A percentile compares a stretch with the other conserved stretches of the same genome.
Evolutionary conservation across 2,329 filamentous ascomycete species (phyloP).

Genomic region (Microsporum ferrugineum): DNA sequence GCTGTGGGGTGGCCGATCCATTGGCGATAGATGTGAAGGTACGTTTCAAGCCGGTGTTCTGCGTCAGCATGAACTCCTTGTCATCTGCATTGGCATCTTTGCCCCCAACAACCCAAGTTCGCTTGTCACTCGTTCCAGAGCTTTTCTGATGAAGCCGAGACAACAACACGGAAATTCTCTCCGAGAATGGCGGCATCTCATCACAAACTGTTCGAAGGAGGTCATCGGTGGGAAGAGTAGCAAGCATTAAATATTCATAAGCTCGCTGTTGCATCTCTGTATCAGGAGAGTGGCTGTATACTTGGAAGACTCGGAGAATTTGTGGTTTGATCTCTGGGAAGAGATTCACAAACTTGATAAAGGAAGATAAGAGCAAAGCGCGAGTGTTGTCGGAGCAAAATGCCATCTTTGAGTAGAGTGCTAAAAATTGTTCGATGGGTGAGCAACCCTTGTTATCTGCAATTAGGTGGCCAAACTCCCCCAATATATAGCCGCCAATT

Average conservation of each 20-base stretch:
- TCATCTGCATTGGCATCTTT: slow-evolving; percentile 83
- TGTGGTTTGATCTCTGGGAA: slow-evolving; percentile 98
- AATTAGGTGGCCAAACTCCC: slow-evolving; percentile 93
- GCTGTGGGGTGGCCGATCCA: slow-evolving; percentile 25
- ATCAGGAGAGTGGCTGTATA: slow-evolving; percentile 89
- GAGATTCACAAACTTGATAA: slow-evolving; percentile 94
- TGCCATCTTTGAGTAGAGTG: slow-evolving; percentile 78
- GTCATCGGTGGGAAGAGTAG: slow-evolving; percentile 77
- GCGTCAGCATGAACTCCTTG: slow-evolving; percentile 66
- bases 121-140: slow-evolving; percentile 80
- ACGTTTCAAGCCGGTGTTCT: slow-evolving; percentile 72
- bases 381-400: slow-evolving; percentile 80
- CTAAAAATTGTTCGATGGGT: slow-evolving; percentile 93
- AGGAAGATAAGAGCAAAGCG: slow-evolving; percentile 88
- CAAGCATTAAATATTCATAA: slow-evolving; percentile 84
- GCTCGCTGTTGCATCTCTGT: slow-evolving; percentile 92
- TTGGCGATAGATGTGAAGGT: slow-evolving; percentile 57
- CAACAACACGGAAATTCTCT: slow-evolving; percentile 80
- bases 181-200: slow-evolving; percentile 97
- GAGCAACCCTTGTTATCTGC: slow-evolving; percentile 86
- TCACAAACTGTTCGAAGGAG: slow-evolving; percentile 88
- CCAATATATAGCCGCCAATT: slow-evolving; percentile 90
- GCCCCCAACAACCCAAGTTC: slow-evolving; percentile 95
- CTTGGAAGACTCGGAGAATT: slow-evolving; percentile 74
- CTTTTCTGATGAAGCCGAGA: slow-evolving; percentile 92